phyloP scores from a whole-genome alignment of 352 stramenopile species.

The Pythium insidiosum region DNA sequence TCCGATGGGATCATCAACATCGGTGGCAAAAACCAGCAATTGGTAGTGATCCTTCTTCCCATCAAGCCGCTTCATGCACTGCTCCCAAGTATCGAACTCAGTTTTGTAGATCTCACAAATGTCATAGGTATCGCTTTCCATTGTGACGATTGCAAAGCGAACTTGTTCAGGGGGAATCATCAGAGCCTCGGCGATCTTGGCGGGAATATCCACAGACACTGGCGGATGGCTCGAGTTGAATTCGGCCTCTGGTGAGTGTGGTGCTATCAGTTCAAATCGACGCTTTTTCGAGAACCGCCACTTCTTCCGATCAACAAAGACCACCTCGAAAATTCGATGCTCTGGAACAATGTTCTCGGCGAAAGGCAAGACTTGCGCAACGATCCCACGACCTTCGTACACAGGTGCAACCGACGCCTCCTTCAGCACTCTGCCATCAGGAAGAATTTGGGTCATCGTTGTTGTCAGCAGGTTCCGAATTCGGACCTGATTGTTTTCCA shows the following conservation, averaged over 20 bases:
- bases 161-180: constrained; percentile 42
- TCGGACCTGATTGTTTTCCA: constrained; percentile 36
- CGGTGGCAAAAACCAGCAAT: constrained; percentile 60
- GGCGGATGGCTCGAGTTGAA: no score
- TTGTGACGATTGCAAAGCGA: constrained; percentile 49
- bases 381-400: constrained; percentile 72
- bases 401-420: constrained; percentile 62
- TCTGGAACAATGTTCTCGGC: constrained; percentile 32
- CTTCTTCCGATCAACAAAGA: constrained; percentile 50
- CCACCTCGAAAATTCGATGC: constrained; percentile 60
- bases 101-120: constrained; percentile 58
- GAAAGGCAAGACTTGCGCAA: constrained; percentile 54
- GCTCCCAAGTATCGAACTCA: constrained; percentile 19
- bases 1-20: constrained; percentile 25
- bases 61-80: constrained; percentile 7
- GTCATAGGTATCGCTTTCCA: constrained; percentile 55
- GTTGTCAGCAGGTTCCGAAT: constrained; percentile 62
- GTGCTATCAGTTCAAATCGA: constrained; percentile 50
- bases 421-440: constrained; percentile 47
- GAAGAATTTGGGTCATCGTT: constrained; percentile 54
- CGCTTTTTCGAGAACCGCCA: constrained; percentile 57
- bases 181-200: constrained; percentile 19
- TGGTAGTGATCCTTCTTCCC: constrained; percentile 42
- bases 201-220: no score
- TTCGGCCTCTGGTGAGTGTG: constrained; percentile 5